A percentile compares a stretch with the other conserved stretches of the same genome.
These are phyloP conservation scores for Penicillium salamii DNA, from an alignment of 495 filamentous ascomycete species.

Conservation along the genomic window DNA sequence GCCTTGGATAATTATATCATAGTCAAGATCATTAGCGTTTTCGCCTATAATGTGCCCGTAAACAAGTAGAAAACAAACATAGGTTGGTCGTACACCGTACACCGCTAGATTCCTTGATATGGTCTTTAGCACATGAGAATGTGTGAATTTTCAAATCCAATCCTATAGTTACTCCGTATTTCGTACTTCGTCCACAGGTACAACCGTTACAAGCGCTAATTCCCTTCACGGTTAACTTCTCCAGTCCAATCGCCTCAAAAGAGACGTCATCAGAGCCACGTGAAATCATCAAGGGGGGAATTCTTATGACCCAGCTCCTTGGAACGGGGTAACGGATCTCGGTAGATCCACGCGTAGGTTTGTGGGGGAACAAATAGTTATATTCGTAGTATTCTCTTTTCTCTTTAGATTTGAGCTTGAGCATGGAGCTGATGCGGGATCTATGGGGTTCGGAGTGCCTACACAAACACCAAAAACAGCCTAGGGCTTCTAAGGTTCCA, in stretches of 20 bases:
- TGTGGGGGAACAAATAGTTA: conserved; percentile 10
- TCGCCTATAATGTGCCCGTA: no score
- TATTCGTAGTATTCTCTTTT: no score
- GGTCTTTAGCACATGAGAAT: not conserved
- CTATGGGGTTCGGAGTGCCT: no score
- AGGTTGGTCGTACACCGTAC: not conserved
- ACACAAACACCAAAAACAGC: no score
- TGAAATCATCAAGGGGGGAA: conserved; percentile 6
- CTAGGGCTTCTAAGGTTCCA: no score
- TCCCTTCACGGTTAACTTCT: not conserved
- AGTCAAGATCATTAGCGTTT: not conserved
- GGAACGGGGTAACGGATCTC: conserved; percentile 26
- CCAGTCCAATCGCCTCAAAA: not conserved
- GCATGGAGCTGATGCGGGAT: no score
- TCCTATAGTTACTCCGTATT: no score
- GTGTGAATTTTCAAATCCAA: no score
- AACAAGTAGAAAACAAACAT: not conserved
- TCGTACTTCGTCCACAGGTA: no score
- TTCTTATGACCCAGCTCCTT: conserved; percentile 15
- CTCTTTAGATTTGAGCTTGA: no score
- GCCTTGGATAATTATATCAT: no score
- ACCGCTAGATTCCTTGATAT: not conserved
- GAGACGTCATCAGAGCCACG: conserved; percentile 17
- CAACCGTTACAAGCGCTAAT: not conserved
- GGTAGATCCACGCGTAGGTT: conserved; percentile 27